phyloP scores from a whole-genome alignment of 139 green algal species.

The Tetratostichococcus sp. region DNA sequence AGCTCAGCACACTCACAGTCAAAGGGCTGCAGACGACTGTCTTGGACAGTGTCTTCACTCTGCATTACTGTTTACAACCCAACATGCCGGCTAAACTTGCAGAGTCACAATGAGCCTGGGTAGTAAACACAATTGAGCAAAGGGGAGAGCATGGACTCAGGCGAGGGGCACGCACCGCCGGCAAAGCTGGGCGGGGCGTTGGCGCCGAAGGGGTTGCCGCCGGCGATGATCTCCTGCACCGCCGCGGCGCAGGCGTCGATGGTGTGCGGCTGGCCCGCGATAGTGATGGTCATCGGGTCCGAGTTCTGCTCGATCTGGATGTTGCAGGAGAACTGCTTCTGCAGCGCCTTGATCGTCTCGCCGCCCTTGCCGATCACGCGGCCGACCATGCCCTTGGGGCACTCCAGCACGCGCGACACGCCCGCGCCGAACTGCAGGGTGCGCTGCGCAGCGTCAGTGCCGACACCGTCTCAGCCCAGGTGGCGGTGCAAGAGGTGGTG shows the following conservation, averaged over 20 bases:
- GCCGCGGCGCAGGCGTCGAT: constrained; percentile 37
- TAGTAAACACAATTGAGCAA: too few species aligned
- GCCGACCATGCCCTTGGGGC: constrained; percentile 85
- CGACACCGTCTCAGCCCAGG: neutral
- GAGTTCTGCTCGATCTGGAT: constrained; percentile 81
- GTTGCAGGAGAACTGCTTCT: constrained; percentile 70
- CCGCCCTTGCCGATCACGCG: constrained; percentile 91
- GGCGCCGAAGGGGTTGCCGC: constrained; percentile 26
- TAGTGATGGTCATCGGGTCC: constrained; percentile 80
- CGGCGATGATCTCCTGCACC: constrained; percentile 56
- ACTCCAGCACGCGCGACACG: constrained; percentile 61
- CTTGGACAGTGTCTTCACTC: too few species aligned
- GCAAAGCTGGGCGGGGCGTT: constrained; percentile 14
- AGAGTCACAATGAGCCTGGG: too few species aligned
- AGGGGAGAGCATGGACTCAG: too few species aligned
- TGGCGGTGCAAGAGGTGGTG: too few species aligned
- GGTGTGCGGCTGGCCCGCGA: constrained; percentile 57
- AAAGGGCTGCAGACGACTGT: too few species aligned
- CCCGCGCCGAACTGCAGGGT: constrained; percentile 2
- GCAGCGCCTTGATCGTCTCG: constrained; percentile 91
- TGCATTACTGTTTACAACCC: too few species aligned
- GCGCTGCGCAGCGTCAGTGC: neutral
- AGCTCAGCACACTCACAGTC: too few species aligned
- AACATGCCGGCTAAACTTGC: too few species aligned
- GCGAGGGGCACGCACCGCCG: neutral